These are phyloP conservation scores for Petunia secreta DNA, from an alignment of 257 asterid genomes.

Conservation along the genomic window DNA sequence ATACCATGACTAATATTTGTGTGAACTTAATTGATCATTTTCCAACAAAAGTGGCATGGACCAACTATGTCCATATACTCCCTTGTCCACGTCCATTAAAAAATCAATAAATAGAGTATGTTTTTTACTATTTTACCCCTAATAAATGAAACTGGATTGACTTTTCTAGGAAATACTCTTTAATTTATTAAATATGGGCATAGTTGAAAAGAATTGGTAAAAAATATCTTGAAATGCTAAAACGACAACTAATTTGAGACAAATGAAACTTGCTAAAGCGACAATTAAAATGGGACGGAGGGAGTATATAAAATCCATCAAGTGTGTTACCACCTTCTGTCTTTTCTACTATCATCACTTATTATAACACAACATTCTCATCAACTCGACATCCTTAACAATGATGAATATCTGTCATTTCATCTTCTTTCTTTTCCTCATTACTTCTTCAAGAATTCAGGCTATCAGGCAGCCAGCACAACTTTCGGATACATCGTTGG, in stretches of 20 bases:
- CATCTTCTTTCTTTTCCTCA: background rate
- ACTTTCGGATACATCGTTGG: background rate
- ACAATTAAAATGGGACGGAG: too few relatives aligned
- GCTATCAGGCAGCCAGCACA: constrained; percentile 12
- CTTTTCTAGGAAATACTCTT: too few relatives aligned
- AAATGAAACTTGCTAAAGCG: too few relatives aligned
- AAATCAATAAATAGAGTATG: too few relatives aligned
- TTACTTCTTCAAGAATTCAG: constrained; percentile 12
- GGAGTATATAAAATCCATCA: constrained; percentile 10
- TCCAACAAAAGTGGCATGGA: constrained; percentile 26
- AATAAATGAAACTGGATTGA: too few relatives aligned
- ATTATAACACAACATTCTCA: constrained; percentile 10
- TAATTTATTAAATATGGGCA: too few relatives aligned
- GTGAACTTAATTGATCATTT: constrained; percentile 20
- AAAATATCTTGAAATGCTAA: too few relatives aligned
- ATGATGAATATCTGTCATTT: constrained; percentile 12
- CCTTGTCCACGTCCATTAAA: too few relatives aligned
- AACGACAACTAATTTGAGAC: too few relatives aligned
- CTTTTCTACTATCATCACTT: constrained; percentile 4
- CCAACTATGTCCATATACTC: background rate
- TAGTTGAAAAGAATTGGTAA: too few relatives aligned
- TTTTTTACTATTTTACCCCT: too few relatives aligned
- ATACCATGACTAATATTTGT: background rate
- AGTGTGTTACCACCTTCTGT: background rate
- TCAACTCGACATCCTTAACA: background rate